phyloP scores from a whole-genome alignment of 2,329 filamentous ascomycete species.

The Phialophora expanda region DNA sequence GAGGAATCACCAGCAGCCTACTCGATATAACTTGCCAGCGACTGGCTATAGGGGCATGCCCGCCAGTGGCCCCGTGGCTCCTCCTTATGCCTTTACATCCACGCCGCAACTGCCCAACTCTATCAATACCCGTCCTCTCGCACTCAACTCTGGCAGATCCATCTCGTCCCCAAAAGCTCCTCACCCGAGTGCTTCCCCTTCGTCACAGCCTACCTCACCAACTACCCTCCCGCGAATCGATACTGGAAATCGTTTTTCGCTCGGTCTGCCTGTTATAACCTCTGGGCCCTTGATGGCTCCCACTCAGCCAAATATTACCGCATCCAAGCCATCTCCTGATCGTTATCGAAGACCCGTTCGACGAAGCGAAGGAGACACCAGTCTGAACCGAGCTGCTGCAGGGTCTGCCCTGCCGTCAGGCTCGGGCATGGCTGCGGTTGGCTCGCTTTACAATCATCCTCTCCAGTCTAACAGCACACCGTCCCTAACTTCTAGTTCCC shows the following conservation, averaged over 20 bases:
- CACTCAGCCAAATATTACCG: constrained; percentile 33
- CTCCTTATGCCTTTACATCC: constrained; percentile 76
- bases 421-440: constrained; percentile 60
- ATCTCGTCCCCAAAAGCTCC: constrained; percentile 58
- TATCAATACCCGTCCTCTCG: constrained; percentile 25
- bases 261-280: constrained; percentile 30
- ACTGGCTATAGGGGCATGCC: constrained; percentile 59
- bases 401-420: constrained; percentile 57
- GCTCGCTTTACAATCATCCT: constrained; percentile 61
- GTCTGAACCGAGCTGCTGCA: constrained; percentile 26
- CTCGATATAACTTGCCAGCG: constrained; percentile 48
- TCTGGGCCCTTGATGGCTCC: constrained; percentile 31
- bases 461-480: constrained; percentile 46
- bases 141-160: constrained; percentile 45
- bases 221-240: constrained; percentile 29
- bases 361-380: constrained; percentile 53
- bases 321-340: constrained; percentile 74
- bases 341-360: constrained; percentile 76
- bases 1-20: constrained; percentile 56
- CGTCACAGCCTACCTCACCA: constrained; percentile 26
- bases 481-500: constrained; percentile 40
- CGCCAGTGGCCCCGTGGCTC: constrained; percentile 70
- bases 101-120: constrained; percentile 68
- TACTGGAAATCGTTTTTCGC: constrained; percentile 31
- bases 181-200: constrained; percentile 41